Evolutionary conservation across 1,284 basidiomycete species (phyloP).

Genomic region (Ustilago shanxiensis): DNA sequence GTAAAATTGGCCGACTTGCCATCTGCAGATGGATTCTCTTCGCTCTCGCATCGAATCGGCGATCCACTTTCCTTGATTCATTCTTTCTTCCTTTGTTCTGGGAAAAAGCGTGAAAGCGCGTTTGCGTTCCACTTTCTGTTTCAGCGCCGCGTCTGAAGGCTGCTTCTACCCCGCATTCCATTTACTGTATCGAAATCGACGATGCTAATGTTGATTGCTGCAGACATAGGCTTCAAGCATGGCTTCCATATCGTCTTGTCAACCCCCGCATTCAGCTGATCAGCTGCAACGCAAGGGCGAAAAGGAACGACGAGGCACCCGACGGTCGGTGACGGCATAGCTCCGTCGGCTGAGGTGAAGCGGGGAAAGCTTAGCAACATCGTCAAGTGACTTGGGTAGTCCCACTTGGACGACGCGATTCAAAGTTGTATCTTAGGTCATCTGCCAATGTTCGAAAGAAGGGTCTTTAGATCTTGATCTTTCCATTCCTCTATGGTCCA

Average conservation of each 20-base stretch:
- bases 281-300: too few species aligned
- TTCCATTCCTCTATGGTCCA: too few species aligned
- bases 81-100: too few species aligned
- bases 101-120: not conserved
- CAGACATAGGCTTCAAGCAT: too few species aligned
- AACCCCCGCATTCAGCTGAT: slow-evolving; percentile 2
- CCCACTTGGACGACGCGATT: not conserved
- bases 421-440: too few species aligned
- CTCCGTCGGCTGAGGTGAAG: slow-evolving; percentile 4
- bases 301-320: slow-evolving; percentile 4
- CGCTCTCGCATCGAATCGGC: too few species aligned
- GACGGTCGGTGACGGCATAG: slow-evolving; percentile 17
- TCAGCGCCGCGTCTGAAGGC: not conserved
- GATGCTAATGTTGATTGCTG: not conserved
- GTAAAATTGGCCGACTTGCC: not conserved
- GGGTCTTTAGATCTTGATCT: too few species aligned
- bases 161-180: not conserved
- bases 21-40: not conserved
- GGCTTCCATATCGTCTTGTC: too few species aligned
- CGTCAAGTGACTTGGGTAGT: too few species aligned
- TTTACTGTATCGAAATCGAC: not conserved
- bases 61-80: not conserved
- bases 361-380: not conserved
- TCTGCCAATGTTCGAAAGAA: too few species aligned
- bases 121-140: not conserved